phyloP scores from a whole-genome alignment of 2,329 filamentous ascomycete species.

The Diaporthe ilicicola region DNA sequence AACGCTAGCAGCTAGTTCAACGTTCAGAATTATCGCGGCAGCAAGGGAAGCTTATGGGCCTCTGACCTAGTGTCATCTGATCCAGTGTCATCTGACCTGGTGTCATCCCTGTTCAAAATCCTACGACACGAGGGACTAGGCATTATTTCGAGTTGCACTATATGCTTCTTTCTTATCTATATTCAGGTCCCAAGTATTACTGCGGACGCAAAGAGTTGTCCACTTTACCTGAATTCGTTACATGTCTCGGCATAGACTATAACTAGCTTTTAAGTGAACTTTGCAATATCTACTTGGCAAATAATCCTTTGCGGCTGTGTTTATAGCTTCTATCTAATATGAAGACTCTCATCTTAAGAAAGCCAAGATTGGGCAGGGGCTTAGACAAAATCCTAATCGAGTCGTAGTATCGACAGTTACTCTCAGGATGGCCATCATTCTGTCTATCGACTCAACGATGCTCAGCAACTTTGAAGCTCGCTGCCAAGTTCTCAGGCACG shows the following conservation, averaged over 20 bases:
- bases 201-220: not conserved
- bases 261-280: not conserved
- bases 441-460: not conserved
- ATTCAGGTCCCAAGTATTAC: not conserved
- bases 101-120: not conserved
- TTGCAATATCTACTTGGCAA: not conserved
- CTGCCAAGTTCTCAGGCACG: not conserved
- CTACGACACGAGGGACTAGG: not conserved
- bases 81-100: not conserved
- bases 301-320: not conserved
- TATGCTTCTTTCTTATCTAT: not conserved
- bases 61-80: not conserved
- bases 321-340: not conserved
- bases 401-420: not conserved
- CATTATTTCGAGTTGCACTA: not conserved
- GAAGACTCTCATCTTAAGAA: not conserved
- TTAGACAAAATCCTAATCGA: not conserved
- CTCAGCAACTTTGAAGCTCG: not conserved
- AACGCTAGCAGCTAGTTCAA: not conserved
- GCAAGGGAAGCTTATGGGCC: not conserved
- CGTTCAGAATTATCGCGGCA: not conserved
- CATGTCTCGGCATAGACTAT: not conserved
- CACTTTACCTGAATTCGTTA: not conserved
- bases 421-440: not conserved
- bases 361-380: not conserved